Conservation (phyloP, 495 filamentous ascomycete species). For the Acidiella bohemica region DNA sequence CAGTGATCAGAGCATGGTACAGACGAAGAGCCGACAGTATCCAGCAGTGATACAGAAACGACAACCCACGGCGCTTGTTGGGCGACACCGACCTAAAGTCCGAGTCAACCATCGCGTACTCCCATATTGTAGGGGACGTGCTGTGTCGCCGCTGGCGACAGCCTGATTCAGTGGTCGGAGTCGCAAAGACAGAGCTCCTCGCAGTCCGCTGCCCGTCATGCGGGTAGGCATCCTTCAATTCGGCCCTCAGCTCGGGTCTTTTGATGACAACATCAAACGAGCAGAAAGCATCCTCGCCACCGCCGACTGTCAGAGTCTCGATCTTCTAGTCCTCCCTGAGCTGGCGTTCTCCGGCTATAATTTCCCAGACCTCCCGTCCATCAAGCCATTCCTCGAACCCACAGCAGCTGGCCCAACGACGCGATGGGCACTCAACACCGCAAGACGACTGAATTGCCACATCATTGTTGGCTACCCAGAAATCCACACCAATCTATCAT, state of each 20-base stretch:
- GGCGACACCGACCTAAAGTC: too few relatives aligned
- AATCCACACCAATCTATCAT: slow-evolving; percentile 13
- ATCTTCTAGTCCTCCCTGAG: slow-evolving; percentile 74
- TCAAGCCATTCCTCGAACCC: slow-evolving; percentile 70
- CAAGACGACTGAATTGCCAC: slow-evolving; percentile 56
- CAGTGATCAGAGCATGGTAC: too few relatives aligned
- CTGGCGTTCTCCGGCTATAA: slow-evolving; percentile 90
- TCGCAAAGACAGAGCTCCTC: too few relatives aligned
- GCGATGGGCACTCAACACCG: slow-evolving; percentile 65
- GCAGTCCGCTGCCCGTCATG: too few relatives aligned
- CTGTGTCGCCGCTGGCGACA: neutral
- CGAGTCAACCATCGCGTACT: too few relatives aligned
- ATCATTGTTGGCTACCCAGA: slow-evolving; percentile 92
- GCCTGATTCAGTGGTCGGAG: too few relatives aligned
- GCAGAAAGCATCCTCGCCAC: slow-evolving; percentile 58
- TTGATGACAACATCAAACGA: slow-evolving; percentile 59
- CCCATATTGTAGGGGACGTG: too few relatives aligned
- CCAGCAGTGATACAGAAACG: too few relatives aligned
- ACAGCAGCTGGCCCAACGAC: slow-evolving; percentile 59
- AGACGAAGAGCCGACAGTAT: too few relatives aligned
- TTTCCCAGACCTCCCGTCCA: slow-evolving; percentile 64
- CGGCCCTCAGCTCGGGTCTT: slow-evolving; percentile 55
- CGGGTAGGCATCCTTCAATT: slow-evolving; percentile 75
- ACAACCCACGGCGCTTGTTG: too few relatives aligned
- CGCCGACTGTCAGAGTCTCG: slow-evolving; percentile 37